phyloP scores from a whole-genome alignment of 129 eudicot genomes.

The Flaveria sonorensis region DNA sequence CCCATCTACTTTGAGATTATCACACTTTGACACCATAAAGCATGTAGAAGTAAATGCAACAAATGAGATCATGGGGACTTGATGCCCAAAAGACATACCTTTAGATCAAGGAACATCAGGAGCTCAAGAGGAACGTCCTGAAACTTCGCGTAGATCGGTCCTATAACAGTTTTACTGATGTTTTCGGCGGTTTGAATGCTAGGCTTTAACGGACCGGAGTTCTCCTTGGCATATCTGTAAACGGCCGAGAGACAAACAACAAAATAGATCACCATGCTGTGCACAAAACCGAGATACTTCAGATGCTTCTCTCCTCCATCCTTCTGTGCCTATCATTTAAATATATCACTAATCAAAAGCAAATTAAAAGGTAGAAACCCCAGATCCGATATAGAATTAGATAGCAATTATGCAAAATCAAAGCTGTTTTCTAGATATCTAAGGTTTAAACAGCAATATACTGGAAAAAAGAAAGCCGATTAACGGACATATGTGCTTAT shows the following conservation, averaged over 20 bases:
- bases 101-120: constrained; percentile 65
- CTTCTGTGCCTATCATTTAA: constrained; percentile 45
- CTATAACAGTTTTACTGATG: constrained; percentile 62
- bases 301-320: constrained; percentile 56
- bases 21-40: too few relatives aligned
- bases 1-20: too few relatives aligned
- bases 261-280: constrained; percentile 47
- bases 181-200: constrained; percentile 65
- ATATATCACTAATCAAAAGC: neutral
- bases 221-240: constrained; percentile 63
- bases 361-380: neutral
- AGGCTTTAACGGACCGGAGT: constrained; percentile 66
- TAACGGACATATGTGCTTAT: neutral
- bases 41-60: too few relatives aligned
- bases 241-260: constrained; percentile 45
- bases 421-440: neutral
- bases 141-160: constrained; percentile 68
- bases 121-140: constrained; percentile 59
- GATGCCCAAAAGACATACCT: constrained; percentile 43
- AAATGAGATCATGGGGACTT: neutral
- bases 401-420: neutral
- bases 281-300: constrained; percentile 72
- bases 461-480: neutral
- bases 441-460: too few relatives aligned
- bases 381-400: constrained; percentile 22